phyloP scores from a whole-genome alignment of 768 basidiomycete species.

The Calocybe indica region DNA sequence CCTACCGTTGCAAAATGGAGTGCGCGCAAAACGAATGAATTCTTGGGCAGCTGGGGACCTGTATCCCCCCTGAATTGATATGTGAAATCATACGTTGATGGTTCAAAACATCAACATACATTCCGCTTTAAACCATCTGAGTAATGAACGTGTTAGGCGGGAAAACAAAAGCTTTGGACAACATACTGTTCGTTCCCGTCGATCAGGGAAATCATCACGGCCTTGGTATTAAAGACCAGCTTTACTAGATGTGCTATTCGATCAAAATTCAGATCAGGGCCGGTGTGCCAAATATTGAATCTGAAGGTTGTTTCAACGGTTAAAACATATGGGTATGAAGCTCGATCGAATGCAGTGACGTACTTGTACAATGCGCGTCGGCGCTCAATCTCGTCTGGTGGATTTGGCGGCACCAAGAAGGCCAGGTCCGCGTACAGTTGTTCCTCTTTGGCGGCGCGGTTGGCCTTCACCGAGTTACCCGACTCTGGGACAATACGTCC shows the following conservation, averaged over 20 bases:
- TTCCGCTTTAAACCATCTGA: slow-evolving; percentile 86
- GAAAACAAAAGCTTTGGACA: slow-evolving; percentile 3
- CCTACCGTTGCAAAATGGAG: slow-evolving; percentile 72
- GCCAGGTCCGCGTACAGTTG: slow-evolving; percentile 58
- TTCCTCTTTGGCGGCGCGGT: slow-evolving; percentile 59
- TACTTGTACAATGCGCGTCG: slow-evolving; percentile 82
- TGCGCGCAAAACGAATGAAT: slow-evolving; percentile 79
- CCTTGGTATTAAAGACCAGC: slow-evolving; percentile 86
- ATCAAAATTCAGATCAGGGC: slow-evolving; percentile 86
- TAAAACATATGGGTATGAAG: background rate
- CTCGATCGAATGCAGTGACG: slow-evolving; percentile 12
- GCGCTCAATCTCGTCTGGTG: slow-evolving; percentile 79
- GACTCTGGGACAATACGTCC: slow-evolving; percentile 24
- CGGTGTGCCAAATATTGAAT: slow-evolving; percentile 87
- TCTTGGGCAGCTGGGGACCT: slow-evolving; percentile 37
- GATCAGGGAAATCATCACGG: slow-evolving; percentile 77
- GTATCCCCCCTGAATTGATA: slow-evolving; percentile 33
- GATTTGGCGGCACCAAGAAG: slow-evolving; percentile 76
- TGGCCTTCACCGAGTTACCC: slow-evolving; percentile 22
- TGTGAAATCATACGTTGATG: background rate
- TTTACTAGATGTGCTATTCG: slow-evolving; percentile 90
- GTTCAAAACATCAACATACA: slow-evolving; percentile 33
- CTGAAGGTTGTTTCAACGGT: slow-evolving; percentile 28
- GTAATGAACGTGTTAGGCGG: background rate
- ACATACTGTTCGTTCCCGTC: slow-evolving; percentile 80